Percentiles rank a stretch among this genome's conserved stretches.
phyloP scores from a whole-genome alignment of 108 stramenopile genomes.

The Seminavis robusta region DNA sequence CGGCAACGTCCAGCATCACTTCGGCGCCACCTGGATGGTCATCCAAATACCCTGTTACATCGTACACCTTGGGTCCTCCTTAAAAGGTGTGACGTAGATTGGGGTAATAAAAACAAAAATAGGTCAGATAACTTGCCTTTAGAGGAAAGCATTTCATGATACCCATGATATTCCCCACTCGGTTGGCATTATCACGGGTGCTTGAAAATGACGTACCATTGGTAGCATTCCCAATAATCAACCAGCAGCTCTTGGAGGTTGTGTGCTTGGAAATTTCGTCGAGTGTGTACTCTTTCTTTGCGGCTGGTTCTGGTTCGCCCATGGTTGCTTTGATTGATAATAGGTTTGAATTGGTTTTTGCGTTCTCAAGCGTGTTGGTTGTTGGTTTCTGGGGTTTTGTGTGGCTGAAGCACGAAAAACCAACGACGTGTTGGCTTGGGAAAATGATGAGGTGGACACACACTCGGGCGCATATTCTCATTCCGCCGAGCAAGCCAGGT shows the following conservation, averaged over 20 bases:
- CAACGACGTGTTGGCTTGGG: too few relatives aligned
- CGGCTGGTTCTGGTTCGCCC: too few relatives aligned
- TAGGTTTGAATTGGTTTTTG: too few relatives aligned
- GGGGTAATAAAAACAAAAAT: background rate
- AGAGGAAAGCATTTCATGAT: background rate
- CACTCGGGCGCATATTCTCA: too few relatives aligned
- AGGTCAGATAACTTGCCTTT: background rate
- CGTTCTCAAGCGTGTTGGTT: too few relatives aligned
- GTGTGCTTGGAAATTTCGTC: constrained; percentile 93
- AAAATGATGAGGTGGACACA: too few relatives aligned
- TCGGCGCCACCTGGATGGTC: constrained; percentile 97
- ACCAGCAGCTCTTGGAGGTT: constrained; percentile 86
- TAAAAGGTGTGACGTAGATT: background rate
- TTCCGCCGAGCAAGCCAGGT: too few relatives aligned
- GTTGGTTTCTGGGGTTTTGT: too few relatives aligned
- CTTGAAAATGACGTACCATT: constrained; percentile 61
- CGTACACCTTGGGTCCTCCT: constrained; percentile 96
- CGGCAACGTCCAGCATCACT: constrained; percentile 90
- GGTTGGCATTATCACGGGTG: background rate
- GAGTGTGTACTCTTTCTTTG: constrained; percentile 71
- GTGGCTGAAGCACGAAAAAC: too few relatives aligned
- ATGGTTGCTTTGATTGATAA: too few relatives aligned
- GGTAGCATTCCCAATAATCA: constrained; percentile 91
- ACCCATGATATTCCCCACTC: background rate
- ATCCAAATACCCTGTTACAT: constrained; percentile 94